Conservation (phyloP, 148 eudicot genomes). For the Euryodendron excelsum region DNA sequence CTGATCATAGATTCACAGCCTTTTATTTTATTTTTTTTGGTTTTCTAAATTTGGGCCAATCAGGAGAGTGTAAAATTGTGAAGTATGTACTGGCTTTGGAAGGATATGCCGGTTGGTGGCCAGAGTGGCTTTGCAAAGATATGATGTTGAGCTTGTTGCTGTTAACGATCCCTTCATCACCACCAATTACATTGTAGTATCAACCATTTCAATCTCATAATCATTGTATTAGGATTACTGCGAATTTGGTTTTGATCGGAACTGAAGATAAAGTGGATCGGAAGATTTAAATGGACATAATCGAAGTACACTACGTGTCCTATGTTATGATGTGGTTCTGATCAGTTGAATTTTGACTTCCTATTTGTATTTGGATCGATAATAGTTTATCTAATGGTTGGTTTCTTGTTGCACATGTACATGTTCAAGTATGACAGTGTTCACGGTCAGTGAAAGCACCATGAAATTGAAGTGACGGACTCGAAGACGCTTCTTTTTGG, state of each 20-base stretch:
- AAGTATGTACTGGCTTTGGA: slow-evolving; percentile 49
- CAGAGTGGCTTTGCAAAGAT: slow-evolving; percentile 66
- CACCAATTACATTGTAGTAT: slow-evolving; percentile 66
- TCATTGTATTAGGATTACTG: not conserved
- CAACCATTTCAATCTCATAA: not conserved
- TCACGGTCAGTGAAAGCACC: slow-evolving; percentile 84
- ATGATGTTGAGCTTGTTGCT: slow-evolving; percentile 82
- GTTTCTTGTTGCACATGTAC: slow-evolving; percentile 48
- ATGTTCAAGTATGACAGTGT: slow-evolving; percentile 93
- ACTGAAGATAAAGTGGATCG: not conserved
- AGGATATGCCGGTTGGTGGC: slow-evolving; percentile 89
- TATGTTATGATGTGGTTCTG: not conserved
- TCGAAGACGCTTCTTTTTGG: slow-evolving; percentile 80
- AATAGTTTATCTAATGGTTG: no score
- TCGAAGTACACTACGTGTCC: not conserved
- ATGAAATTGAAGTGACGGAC: slow-evolving; percentile 73
- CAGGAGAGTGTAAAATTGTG: not conserved
- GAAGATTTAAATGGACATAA: not conserved
- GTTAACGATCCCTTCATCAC: slow-evolving; percentile 87
- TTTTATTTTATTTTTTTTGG: no score
- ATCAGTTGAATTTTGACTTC: not conserved
- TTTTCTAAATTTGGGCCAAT: not conserved
- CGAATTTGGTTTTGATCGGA: not conserved
- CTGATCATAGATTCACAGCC: not conserved
- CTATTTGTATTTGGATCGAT: not conserved